A percentile compares a stretch with the other conserved stretches of the same genome.
These are phyloP conservation scores for Xerocomellus amylosporus DNA, from an alignment of 768 basidiomycete species.

Conservation along the genomic window DNA sequence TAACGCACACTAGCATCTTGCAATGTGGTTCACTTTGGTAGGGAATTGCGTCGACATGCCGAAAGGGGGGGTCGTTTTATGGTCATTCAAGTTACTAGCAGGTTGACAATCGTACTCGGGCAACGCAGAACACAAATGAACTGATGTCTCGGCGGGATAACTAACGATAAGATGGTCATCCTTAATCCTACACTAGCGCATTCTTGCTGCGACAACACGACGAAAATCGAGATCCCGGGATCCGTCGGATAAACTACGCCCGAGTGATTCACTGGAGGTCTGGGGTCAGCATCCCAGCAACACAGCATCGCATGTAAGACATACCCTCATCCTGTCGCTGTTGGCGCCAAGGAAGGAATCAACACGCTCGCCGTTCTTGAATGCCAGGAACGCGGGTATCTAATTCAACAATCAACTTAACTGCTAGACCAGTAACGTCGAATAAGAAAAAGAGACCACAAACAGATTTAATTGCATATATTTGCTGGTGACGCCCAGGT, in stretches of 20 bases:
- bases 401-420: background rate
- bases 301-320: too few relatives aligned
- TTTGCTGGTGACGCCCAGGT: too few relatives aligned
- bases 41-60: background rate
- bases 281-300: background rate
- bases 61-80: background rate
- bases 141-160: background rate
- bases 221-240: background rate
- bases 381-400: constrained; percentile 17
- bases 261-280: too few relatives aligned
- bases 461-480: too few relatives aligned
- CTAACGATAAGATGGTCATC: background rate
- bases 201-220: background rate
- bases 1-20: constrained; percentile 28
- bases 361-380: background rate
- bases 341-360: background rate
- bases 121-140: background rate
- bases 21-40: constrained; percentile 9
- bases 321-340: too few relatives aligned
- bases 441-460: constrained; percentile 14
- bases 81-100: background rate
- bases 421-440: too few relatives aligned
- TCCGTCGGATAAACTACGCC: background rate
- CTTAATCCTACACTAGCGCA: background rate
- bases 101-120: background rate